Base-by-base conservation (phyloP, 768 basidiomycete genomes). In the Boletus reticuloceps region DNA sequence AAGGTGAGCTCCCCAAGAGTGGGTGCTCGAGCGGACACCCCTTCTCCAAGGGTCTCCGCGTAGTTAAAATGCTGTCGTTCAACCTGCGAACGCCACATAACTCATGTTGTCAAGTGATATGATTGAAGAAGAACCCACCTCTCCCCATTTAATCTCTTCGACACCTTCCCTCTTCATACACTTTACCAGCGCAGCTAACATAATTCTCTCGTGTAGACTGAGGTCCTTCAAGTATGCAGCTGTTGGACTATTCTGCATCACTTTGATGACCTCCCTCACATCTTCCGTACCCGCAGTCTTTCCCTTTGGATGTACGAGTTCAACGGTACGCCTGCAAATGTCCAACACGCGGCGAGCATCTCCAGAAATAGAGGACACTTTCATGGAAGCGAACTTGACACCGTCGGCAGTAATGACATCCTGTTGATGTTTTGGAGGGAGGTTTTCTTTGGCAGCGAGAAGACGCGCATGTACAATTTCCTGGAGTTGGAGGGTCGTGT, bases 261-360 rank as follows among this genome's bases (percentile, higher is more conserved):
- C 82, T 61, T 83, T 82, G 50, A 94, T 84, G 10, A 96, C 92
- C 47, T 84, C 81, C 62, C 79, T 82, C 61, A 96, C 85, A 53
- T 96, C 90, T 19, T 79, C 80, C 1, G 82, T 82, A 22, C 80
- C 77, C 13, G 89, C 92, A 0, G 83, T 75, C 57, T 73, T 70
- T 50, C 72, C 71, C 2, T 72, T 70, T 31, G 76, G 66, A 55
- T 82, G 80, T 7, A 87, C 85, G 17, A 91, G 81, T 68, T 96
- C 94, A 7, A 94, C 91, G 0, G 91, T 86, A 1, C 94, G 88
- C 85, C 95, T 79, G 74, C 94, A 97, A 44, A 96, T 89, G 67
- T 99, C 97, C 54, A 99, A 77, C 6, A 95, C 90, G 31, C 95
- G 79, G 50, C 97, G 77, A 1, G 97, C 97, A 69, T 99, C 97